Percentiles rank a stretch among this genome's conserved stretches.
Evolutionary conservation across 805 yeast genomes (phyloP).

Genomic region (Candida palmyrensis): DNA sequence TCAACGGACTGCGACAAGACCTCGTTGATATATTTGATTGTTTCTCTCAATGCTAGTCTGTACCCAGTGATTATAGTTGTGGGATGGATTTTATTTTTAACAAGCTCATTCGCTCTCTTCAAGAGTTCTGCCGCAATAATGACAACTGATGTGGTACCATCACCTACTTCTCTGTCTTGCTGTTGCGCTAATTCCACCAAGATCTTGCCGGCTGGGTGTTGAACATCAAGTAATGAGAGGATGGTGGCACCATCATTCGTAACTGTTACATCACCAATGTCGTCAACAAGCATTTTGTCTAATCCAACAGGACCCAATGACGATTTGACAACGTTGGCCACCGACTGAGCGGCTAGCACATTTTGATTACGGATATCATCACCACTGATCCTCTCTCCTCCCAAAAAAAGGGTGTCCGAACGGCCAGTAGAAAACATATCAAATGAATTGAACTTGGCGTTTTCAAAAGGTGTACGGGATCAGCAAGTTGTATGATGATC

Average conservation of each 20-base stretch:
- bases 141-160: constrained; percentile 96
- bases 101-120: constrained; percentile 89
- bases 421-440: constrained; percentile 74
- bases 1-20: constrained; percentile 80
- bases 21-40: constrained; percentile 79
- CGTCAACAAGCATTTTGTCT: constrained; percentile 98
- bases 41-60: constrained; percentile 88
- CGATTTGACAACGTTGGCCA: constrained; percentile 80
- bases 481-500: not conserved
- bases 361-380: constrained; percentile 96
- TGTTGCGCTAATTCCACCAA: constrained; percentile 96
- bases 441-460: not conserved
- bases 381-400: constrained; percentile 94
- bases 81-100: constrained; percentile 92
- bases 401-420: constrained; percentile 89
- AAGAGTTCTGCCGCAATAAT: constrained; percentile 91
- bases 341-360: constrained; percentile 86
- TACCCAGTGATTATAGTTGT: constrained; percentile 97
- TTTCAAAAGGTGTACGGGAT: not conserved
- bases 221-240: constrained; percentile 83
- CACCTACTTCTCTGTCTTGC: constrained; percentile 98
- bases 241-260: constrained; percentile 99
- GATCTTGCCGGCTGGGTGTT: constrained; percentile 98
- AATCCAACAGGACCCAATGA: constrained; percentile 97
- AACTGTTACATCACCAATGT: constrained; percentile 97